These are phyloP conservation scores for Astrocystis sublimbata DNA, from an alignment of 495 filamentous ascomycete species.

Conservation along the genomic window DNA sequence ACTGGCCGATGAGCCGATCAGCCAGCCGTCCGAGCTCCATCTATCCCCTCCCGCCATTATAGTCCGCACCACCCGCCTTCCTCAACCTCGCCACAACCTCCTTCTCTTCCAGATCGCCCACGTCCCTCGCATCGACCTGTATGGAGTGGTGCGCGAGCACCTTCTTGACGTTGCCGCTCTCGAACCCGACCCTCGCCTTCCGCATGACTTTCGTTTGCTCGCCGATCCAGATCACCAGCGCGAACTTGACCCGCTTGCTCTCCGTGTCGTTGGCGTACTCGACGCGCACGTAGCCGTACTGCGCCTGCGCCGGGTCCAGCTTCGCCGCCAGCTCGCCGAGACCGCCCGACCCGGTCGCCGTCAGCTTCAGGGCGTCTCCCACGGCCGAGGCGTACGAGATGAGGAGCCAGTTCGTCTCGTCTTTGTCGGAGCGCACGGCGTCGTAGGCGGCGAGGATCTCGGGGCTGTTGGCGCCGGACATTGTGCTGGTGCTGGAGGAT, in stretches of 20 bases:
- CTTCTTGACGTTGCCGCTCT: constrained; percentile 57
- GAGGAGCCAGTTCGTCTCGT: constrained; percentile 58
- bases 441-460: constrained; percentile 52
- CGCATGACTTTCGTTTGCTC: constrained; percentile 57
- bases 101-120: constrained; percentile 53
- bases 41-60: constrained; percentile 58
- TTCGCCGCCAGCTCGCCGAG: constrained; percentile 47
- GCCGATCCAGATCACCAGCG: constrained; percentile 59
- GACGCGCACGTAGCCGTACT: constrained; percentile 59
- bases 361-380: constrained; percentile 49
- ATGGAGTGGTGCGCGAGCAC: constrained; percentile 56
- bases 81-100: constrained; percentile 53
- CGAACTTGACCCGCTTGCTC: constrained; percentile 60
- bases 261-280: constrained; percentile 63
- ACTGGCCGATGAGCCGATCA: too few species aligned
- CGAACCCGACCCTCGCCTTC: constrained; percentile 59
- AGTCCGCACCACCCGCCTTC: constrained; percentile 60
- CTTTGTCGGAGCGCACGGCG: constrained; percentile 56
- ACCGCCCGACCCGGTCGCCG: constrained; percentile 51
- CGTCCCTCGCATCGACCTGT: constrained; percentile 53
- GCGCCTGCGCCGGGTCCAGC: constrained; percentile 51
- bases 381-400: constrained; percentile 52
- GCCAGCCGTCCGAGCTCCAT: too few species aligned
- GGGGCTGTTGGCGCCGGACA: constrained; percentile 49
- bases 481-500: too few species aligned